Evolutionary conservation across 805 yeast genomes (phyloP).

Genomic region (Lipomyces mesembrius): DNA sequence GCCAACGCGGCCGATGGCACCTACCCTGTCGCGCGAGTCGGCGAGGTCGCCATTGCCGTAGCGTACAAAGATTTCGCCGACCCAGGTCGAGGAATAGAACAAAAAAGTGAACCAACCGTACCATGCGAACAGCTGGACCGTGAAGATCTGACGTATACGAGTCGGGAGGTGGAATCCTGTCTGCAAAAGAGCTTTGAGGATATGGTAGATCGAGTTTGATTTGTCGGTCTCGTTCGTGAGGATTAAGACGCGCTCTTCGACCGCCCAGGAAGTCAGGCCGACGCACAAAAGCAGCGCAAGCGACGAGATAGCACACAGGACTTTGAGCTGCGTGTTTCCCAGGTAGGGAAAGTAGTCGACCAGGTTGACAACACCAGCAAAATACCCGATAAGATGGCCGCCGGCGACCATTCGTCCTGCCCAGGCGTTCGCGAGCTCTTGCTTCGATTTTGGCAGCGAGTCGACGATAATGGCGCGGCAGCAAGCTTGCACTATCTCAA

Average conservation of each 20-base stretch:
- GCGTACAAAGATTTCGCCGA: slow-evolving; percentile 60
- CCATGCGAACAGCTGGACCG: slow-evolving; percentile 69
- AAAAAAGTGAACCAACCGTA: slow-evolving; percentile 70
- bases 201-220: slow-evolving; percentile 13
- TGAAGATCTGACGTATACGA: slow-evolving; percentile 57
- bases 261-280: slow-evolving; percentile 49
- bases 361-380: slow-evolving; percentile 56
- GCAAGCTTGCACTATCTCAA: slow-evolving; percentile 57
- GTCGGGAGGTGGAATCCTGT: slow-evolving; percentile 49
- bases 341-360: slow-evolving; percentile 48
- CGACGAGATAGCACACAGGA: slow-evolving; percentile 54
- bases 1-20: slow-evolving; percentile 37
- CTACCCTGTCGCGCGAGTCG: slow-evolving; percentile 33
- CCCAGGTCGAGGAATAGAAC: slow-evolving; percentile 68
- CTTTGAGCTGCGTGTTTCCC: slow-evolving; percentile 59
- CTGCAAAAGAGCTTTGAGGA: slow-evolving; percentile 19
- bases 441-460: slow-evolving; percentile 60
- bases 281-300: slow-evolving; percentile 51
- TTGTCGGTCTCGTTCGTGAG: slow-evolving; percentile 14
- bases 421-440: slow-evolving; percentile 67
- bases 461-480: slow-evolving; percentile 70
- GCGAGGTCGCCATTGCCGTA: slow-evolving; percentile 31
- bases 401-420: slow-evolving; percentile 67
- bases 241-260: slow-evolving; percentile 49
- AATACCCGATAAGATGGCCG: slow-evolving; percentile 63